A percentile compares a stretch with the other conserved stretches of the same genome.
Conservation (phyloP, 2,329 filamentous ascomycete genomes). For the Talaromyces piceae region DNA sequence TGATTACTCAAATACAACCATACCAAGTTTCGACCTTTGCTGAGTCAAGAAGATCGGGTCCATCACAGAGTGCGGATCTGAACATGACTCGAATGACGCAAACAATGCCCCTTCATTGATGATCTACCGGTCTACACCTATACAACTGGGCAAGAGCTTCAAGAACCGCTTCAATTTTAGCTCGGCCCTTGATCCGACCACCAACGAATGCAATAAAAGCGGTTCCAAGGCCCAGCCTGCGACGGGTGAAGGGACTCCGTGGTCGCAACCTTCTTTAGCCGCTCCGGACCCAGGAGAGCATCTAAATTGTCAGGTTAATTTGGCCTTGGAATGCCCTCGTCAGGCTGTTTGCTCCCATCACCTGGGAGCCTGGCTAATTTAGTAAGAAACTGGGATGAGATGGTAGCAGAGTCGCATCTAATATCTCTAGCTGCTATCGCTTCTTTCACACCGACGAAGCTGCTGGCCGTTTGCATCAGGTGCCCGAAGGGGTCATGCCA, state of each 20-base stretch:
- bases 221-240: not conserved
- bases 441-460: not conserved
- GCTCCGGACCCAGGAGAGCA: conserved; percentile 18
- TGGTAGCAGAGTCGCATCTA: not conserved
- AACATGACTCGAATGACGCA: not conserved
- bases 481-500: too few relatives aligned
- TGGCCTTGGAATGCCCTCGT: conserved; percentile 33
- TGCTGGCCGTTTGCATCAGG: not conserved
- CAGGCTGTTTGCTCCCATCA: conserved; percentile 1
- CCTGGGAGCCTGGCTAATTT: not conserved
- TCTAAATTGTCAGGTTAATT: conserved; percentile 33
- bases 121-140: not conserved
- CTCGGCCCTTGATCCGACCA: not conserved
- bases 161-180: not conserved
- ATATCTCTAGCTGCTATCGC: not conserved
- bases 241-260: conserved; percentile 34
- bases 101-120: not conserved
- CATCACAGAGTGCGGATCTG: not conserved
- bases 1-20: not conserved
- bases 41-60: not conserved
- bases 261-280: conserved; percentile 26
- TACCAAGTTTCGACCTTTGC: not conserved
- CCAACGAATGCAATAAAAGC: too few relatives aligned
- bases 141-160: not conserved
- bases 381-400: not conserved